Base-by-base conservation (phyloP, 768 basidiomycete genomes). In the Boletus sp. region DNA sequence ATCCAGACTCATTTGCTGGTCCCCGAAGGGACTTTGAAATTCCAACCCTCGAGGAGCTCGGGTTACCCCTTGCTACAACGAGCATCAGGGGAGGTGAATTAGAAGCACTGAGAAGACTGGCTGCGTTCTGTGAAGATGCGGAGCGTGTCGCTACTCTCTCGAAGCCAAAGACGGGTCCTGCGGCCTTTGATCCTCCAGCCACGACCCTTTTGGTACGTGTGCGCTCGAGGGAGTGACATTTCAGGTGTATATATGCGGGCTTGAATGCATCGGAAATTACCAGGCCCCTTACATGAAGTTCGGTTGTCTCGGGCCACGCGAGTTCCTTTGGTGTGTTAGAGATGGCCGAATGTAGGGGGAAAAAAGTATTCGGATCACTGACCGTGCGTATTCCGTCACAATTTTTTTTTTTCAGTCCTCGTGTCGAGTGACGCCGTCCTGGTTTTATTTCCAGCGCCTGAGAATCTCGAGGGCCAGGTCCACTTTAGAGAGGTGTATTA, bases 71-170 rank as follows among this genome's bases (percentile, higher is more conserved):
- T 54, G 56, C 58, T 34, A 61, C 68, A 58, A 64, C 68, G 57
- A 60, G 67, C 51, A 65, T 68, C 64, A 65, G 60, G 56, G 70
- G 58, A 59, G 61, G 68, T 51, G 60, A 70, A 57, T 64, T 51
- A 55, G 58, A 66, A 59, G 67, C 54, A 35, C 25, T 48, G 15
- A 59, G 50, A 65, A 59, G 62, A 33, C 53, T 49, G 34, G 56
- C 30, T 9, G 49, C 27, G 44, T 59, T 66, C 54, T 58, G 56
- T 56, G 65, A 60, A 37, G 53, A 54, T 40, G 30, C 23, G 37
- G 54, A 30, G 49, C 48, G 53, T 51, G 53, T 55, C 34, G 54
- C 33, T 27, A 37, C 48, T 38, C 62, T 67, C 52, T 55, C 52
- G 55, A 62, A 61, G 53, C 35, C 47, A 54, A 42, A 53, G 47